Conservation (phyloP, 108 stramenopile genomes). For the Cyclostephanos tholiformis region DNA sequence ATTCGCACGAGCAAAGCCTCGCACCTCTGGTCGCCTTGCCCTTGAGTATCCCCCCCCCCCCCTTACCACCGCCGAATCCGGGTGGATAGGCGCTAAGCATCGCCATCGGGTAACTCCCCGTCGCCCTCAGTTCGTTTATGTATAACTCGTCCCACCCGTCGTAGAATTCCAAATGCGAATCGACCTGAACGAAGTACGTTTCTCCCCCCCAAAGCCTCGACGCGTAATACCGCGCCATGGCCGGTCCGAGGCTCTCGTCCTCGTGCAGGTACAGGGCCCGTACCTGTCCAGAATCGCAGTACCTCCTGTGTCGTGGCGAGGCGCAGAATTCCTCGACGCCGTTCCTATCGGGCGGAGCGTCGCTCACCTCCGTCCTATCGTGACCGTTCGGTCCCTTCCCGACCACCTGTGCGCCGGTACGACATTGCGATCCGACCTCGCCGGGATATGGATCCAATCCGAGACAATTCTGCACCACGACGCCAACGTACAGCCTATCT, state of each 20-base stretch:
- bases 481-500: slow-evolving; percentile 82
- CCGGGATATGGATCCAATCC: slow-evolving; percentile 52
- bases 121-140: slow-evolving; percentile 58
- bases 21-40: slow-evolving; percentile 45
- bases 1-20: slow-evolving; percentile 68
- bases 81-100: slow-evolving; percentile 87
- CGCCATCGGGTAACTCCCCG: slow-evolving; percentile 68
- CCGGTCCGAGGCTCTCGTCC: slow-evolving; percentile 88
- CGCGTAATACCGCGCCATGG: slow-evolving; percentile 89
- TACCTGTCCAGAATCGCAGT: slow-evolving; percentile 76
- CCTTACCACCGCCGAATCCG: slow-evolving; percentile 56
- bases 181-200: slow-evolving; percentile 90
- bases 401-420: slow-evolving; percentile 79
- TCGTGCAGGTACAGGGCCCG: slow-evolving; percentile 87
- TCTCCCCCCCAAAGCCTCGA: slow-evolving; percentile 95
- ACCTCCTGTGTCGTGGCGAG: slow-evolving; percentile 41
- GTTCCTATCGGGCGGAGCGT: slow-evolving; percentile 80
- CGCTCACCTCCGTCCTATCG: slow-evolving; percentile 57
- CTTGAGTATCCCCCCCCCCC: slow-evolving; percentile 23
- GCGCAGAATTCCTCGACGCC: slow-evolving; percentile 81
- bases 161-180: slow-evolving; percentile 85
- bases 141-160: slow-evolving; percentile 82
- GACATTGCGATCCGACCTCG: slow-evolving; percentile 58
- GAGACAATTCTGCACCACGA: slow-evolving; percentile 93
- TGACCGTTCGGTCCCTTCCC: slow-evolving; percentile 60